These are phyloP conservation scores for Taphrina pruni DNA, from an alignment of 1,139 yeast species.

Conservation along the genomic window DNA sequence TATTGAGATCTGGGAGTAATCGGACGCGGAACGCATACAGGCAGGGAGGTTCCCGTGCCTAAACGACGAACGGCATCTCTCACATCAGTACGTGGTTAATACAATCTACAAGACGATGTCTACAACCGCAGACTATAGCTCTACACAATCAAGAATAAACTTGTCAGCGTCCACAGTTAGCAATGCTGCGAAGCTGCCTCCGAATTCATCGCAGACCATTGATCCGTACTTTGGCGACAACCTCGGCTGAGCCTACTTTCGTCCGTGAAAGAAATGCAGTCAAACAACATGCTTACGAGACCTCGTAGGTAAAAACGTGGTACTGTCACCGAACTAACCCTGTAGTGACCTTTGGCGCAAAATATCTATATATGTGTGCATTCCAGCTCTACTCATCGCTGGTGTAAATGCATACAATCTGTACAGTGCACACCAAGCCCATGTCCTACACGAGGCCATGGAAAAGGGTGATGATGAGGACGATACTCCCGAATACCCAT, in stretches of 20 bases:
- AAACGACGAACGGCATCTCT: no score
- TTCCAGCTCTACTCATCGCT: constrained; percentile 78
- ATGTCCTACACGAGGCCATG: constrained; percentile 81
- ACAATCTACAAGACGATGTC: no score
- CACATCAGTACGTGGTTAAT: no score
- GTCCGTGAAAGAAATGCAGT: constrained; percentile 35
- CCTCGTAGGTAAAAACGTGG: constrained; percentile 16
- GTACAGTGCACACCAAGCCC: constrained; percentile 87
- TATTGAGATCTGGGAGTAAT: no score
- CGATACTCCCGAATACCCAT: constrained; percentile 68
- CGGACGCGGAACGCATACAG: no score
- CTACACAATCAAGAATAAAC: no score
- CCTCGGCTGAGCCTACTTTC: constrained; percentile 30
- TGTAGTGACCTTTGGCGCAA: constrained; percentile 69
- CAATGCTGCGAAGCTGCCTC: constrained; percentile 1
- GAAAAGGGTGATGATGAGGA: constrained; percentile 47
- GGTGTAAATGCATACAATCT: constrained; percentile 79
- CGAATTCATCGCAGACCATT: background rate
- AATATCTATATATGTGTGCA: constrained; percentile 75
- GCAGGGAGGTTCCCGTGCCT: no score
- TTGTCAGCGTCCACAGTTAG: no score
- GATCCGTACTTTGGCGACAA: constrained; percentile 1
- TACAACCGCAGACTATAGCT: no score
- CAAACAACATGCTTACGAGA: constrained; percentile 35
- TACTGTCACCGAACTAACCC: background rate